These are phyloP conservation scores for Syncephalastrum sp. DNA, from an alignment of 371 early-diverging fungal species.

Conservation along the genomic window DNA sequence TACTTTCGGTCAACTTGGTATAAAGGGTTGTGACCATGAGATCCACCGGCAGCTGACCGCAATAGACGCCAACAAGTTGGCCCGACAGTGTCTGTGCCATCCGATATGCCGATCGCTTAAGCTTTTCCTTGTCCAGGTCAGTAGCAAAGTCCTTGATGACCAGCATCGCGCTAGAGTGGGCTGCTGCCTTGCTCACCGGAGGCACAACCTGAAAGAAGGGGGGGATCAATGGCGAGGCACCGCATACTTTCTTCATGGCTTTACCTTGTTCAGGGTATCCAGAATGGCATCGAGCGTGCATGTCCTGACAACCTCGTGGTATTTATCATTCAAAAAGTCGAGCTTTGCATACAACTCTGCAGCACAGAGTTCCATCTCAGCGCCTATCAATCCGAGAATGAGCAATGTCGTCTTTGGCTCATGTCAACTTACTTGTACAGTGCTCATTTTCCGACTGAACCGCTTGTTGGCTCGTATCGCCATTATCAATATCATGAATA, in stretches of 20 bases:
- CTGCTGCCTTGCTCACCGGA: conserved; percentile 86
- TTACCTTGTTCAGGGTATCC: conserved; percentile 34
- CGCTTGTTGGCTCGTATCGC: not conserved
- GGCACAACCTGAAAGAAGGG: conserved; percentile 47
- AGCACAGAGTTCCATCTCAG: conserved; percentile 28
- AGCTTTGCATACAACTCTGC: conserved; percentile 34
- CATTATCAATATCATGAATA: not conserved
- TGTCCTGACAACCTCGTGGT: conserved; percentile 82
- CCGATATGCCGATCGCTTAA: conserved; percentile 88
- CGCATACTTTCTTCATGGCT: conserved; percentile 3
- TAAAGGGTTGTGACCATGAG: conserved; percentile 77
- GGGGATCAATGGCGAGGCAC: conserved; percentile 12
- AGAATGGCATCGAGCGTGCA: conserved; percentile 67
- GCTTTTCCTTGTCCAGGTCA: conserved; percentile 87
- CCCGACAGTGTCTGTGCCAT: conserved; percentile 87
- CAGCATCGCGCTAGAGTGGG: conserved; percentile 86
- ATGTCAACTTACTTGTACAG: not conserved
- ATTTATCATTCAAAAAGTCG: conserved; percentile 71
- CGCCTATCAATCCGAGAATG: conserved; percentile 23
- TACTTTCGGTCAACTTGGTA: conserved; percentile 73
- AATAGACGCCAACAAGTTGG: conserved; percentile 88
- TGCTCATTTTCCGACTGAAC: not conserved
- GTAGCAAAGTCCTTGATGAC: conserved; percentile 92
- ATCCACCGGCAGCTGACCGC: conserved; percentile 87
- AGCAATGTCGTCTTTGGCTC: no score